phyloP scores from a whole-genome alignment of 768 basidiomycete genomes.

The Guyanaporus albipodus region DNA sequence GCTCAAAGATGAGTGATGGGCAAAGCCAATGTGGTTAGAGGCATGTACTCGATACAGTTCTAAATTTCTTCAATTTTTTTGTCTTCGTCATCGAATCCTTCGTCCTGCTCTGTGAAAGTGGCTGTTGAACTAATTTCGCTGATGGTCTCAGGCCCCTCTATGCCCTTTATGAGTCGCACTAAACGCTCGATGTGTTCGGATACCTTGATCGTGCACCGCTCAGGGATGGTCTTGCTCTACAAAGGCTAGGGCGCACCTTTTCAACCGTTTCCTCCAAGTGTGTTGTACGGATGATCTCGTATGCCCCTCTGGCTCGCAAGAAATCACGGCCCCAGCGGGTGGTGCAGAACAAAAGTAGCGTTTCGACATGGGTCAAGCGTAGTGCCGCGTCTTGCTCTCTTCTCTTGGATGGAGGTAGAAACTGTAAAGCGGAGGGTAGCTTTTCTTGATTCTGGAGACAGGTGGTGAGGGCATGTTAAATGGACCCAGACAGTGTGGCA shows the following conservation, averaged over 20 bases:
- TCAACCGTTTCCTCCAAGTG: conserved; percentile 81
- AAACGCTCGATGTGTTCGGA: conserved; percentile 85
- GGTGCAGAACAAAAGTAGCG: conserved; percentile 82
- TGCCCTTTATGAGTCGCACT: conserved; percentile 79
- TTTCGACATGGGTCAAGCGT: conserved; percentile 84
- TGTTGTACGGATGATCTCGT: conserved; percentile 74
- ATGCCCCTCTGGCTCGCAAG: conserved; percentile 76
- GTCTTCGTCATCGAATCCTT: conserved; percentile 58
- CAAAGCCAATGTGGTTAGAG: conserved; percentile 8
- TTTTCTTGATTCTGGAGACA: conserved; percentile 78
- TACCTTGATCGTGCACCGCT: conserved; percentile 44
- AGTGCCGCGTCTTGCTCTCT: conserved; percentile 77
- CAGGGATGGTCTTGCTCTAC: not conserved
- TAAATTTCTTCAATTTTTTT: conserved; percentile 74
- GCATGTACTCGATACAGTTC: conserved; percentile 18
- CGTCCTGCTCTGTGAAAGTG: conserved; percentile 18
- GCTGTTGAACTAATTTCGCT: conserved; percentile 31
- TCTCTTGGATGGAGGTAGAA: conserved; percentile 79
- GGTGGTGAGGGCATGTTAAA: not conserved
- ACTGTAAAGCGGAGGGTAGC: conserved; percentile 78
- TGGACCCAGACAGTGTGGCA: not conserved
- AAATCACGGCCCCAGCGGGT: conserved; percentile 86
- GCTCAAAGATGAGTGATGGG: not conserved
- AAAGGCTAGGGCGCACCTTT: conserved; percentile 44
- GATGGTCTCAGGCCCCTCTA: conserved; percentile 54